Evolutionary conservation across 129 eudicot genomes (phyloP).

Genomic region (Tanacetum coccineum): DNA sequence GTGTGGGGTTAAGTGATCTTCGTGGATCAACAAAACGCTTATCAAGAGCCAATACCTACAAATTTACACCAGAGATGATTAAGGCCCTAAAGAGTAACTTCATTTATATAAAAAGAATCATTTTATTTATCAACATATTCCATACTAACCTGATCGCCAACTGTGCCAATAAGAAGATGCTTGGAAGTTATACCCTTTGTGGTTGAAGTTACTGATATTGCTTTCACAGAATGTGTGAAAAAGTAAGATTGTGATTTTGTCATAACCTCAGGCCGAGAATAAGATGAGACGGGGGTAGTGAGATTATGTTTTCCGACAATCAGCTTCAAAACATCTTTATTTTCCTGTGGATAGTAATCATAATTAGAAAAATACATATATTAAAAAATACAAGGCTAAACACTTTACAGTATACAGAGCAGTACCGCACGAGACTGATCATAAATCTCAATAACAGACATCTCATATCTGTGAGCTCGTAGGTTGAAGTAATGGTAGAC

Average conservation of each 20-base stretch:
- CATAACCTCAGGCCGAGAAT: constrained; percentile 85
- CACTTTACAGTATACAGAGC: constrained; percentile 9
- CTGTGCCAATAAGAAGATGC: constrained; percentile 90
- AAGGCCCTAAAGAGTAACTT: background rate
- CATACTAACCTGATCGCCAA: constrained; percentile 91
- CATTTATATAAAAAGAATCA: background rate
- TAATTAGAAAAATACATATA: background rate
- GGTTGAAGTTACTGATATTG: constrained; percentile 81
- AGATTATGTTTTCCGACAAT: constrained; percentile 93
- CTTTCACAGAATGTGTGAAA: constrained; percentile 83
- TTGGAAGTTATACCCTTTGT: constrained; percentile 92
- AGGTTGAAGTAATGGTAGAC: constrained; percentile 98
- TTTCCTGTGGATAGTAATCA: constrained; percentile 53
- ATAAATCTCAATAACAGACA: constrained; percentile 92
- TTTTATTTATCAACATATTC: background rate
- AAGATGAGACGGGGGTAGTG: constrained; percentile 84
- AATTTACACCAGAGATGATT: background rate
- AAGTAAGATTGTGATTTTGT: constrained; percentile 91
- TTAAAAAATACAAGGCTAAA: background rate
- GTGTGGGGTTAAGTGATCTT: constrained; percentile 81
- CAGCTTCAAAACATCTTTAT: constrained; percentile 86
- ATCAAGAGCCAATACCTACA: constrained; percentile 95
- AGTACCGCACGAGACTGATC: constrained; percentile 98
- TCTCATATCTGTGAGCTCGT: constrained; percentile 95
- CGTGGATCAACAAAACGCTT: constrained; percentile 96